Base-by-base conservation (phyloP, 2,329 filamentous ascomycete genomes). In the Claviceps fusiformis region DNA sequence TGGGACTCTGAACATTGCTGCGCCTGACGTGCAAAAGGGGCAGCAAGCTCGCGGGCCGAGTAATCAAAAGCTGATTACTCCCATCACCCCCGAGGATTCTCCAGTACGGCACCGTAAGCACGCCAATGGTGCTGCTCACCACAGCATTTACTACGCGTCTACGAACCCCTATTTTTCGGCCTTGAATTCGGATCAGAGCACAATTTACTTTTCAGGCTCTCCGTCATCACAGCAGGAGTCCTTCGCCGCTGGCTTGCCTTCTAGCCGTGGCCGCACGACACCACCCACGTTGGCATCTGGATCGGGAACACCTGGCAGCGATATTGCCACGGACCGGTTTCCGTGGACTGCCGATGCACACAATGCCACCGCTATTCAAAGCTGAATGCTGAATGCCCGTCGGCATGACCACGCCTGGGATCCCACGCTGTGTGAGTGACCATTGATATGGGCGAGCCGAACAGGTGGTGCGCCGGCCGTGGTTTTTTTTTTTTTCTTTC, bases 281-380 rank as follows among this genome's bases (percentile, higher is more conserved):
- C 71, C 74, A 15, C 70, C 77, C 48, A 64, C 68, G 56, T 75
- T 79, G 59, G 66, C 71, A 53, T 67, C 74, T 50, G 70, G 73
- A 61, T 70, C 77, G 62, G 74, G 72, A 69, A 75, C 75, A 59
- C 68, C 72, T 53, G 64, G 73, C 54, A 68, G 65, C 61, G 73
- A 73, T 53, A 66, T 68, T 53, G 54, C 61, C 52, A 58, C 65
- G 43, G 73, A 77, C 56, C 73, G 71, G 54, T 79, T 79, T 59
- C 75, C 75, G 51, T 73, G 68, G 65, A 68, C 69, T 48, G 60
- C 73, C 54, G 76, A 80, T 56, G 63, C 74, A 64, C 73, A 79
- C 66, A 62, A 74, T 54, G 68, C 75, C 48, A 74, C 76, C 64
- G 76, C 77, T 46, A 81, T 73, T 55, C 67, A 68, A 55, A 69